Evolutionary conservation across 2,329 filamentous ascomycete genomes (phyloP), one percentile per base, ranked within the genome.

Genomic region (Botrytis sinoallii): DNA sequence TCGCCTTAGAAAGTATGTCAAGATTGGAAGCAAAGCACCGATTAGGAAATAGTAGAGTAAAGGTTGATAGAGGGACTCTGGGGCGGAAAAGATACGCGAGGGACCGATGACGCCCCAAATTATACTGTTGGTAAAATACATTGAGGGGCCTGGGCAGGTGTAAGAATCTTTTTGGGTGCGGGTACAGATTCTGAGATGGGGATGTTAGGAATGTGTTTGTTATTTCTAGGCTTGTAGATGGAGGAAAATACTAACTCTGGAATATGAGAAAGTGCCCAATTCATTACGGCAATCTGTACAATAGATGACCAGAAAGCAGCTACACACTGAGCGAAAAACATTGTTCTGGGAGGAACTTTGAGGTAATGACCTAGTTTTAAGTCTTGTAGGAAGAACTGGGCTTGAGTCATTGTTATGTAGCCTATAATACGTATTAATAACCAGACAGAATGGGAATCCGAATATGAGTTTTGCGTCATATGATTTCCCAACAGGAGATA

Each of bases 251-350:
- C 61, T 32, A 22, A 59, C 55, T 87, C 85, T 1, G 88, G 84
- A 76, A 95, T 93, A 75, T 85, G 87, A 69, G 79, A 81, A 32
- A 91, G 85, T 0, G 89, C 87, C 71, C 88, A 84, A 78, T 91
- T 91, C 75, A 92, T 85, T 3, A 91, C 88, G 9, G 85, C 81
- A 72, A 92, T 86, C 80, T 92, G 90, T 68, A 92, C 87, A 76
- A 91, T 87, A 6, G 48, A 60, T 16, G 48, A 60, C 0, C 88
- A 89, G 76, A 88, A 84, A 70, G 73, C 75, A 0, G 86, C 85
- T 81, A 92, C 94, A 46, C 42, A 48, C 80, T 92, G 90, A 4
- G 86, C 85, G 82, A 87, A 85, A 82, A 92, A 92, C 3, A 85
- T 85, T 2, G 86, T 83, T 61, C 88, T 89, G 14, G 59, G 57